Conservation (phyloP, 331 rosid species). For the Phaseolus coccineus region DNA sequence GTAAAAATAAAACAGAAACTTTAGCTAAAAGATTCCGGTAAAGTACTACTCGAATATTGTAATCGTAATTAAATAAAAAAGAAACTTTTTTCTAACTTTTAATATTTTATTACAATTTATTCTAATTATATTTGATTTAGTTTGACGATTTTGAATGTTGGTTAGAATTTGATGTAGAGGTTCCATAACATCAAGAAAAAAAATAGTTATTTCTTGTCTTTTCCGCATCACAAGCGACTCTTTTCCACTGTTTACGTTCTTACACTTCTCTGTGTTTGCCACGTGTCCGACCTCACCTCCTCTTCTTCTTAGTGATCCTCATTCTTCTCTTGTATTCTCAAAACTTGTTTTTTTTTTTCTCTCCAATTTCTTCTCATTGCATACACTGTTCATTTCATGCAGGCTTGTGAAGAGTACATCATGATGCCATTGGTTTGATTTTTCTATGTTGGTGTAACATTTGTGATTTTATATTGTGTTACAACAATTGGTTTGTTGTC, state of each 20-base stretch:
- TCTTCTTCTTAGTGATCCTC: conserved; percentile 28
- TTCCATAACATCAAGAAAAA: not conserved
- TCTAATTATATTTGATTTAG: no score
- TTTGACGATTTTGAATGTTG: no score
- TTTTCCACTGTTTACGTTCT: conserved; percentile 17
- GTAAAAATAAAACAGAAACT: no score
- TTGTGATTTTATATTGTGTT: not conserved
- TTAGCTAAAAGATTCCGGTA: no score
- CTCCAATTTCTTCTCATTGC: not conserved
- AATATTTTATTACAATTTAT: no score
- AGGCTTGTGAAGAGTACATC: not conserved
- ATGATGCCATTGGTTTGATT: not conserved
- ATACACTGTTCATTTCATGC: not conserved
- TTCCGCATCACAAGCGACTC: conserved; percentile 6
- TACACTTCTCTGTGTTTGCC: conserved; percentile 28
- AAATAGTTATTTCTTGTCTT: not conserved
- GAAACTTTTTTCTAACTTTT: no score
- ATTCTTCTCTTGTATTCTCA: not conserved
- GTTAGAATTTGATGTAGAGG: not conserved
- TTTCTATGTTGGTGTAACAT: not conserved
- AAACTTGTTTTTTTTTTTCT: not conserved
- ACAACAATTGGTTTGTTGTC: not conserved
- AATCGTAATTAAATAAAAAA: no score
- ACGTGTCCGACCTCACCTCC: conserved; percentile 37
- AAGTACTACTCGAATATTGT: no score